Evolutionary conservation across 2,329 filamentous ascomycete genomes (phyloP), one percentile per base, ranked within the genome.

Genomic region (Teratosphaeria viscida): DNA sequence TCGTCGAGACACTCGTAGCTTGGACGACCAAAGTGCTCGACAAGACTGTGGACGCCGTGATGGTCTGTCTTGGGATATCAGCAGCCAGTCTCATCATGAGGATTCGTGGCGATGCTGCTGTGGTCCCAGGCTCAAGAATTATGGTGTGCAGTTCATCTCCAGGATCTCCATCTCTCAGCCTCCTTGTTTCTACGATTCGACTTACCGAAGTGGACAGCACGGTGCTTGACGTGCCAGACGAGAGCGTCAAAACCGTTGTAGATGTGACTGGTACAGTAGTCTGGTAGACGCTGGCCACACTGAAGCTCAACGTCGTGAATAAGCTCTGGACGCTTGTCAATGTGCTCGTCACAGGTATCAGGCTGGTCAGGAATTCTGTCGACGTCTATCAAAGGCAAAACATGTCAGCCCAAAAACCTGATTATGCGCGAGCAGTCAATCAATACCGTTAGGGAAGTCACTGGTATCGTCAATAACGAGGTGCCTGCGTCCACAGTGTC

Each of bases 251-350:
- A 29, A 55, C 34, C 10, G 29, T 55, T 39, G 39, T 43, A 12
- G 55, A 57, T 16, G 55, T 57, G 19, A 47, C 35, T 32, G 55
- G 55, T n/a, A 57, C 2, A 29, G 58, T 60, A n/a, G 47, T 52
- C 43, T 49, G 16, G n/a, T 49, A 49, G n/a, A 19, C n/a, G 43
- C 43, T 49, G 3, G 7, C 23, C n/a, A 49, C 43, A 5, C 43
- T 49, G 43, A 19, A 49, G 43, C 43, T 49, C 43, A 49, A 16
- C 11, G 57, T 58, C 11, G 52, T 58, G 19, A 39, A 58, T 3
- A 32, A 54, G 34, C n/a, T 58, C 37, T 54, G 37, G 14, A 54
- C 52, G 27, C 49, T 58, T 26, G 57, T 29, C 16, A n/a, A 2
- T 27, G 23, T 29, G 23, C 52, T 54, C 7, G 43, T 49, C 14